A percentile compares a stretch with the other conserved stretches of the same genome.
These are phyloP conservation scores for Talaromyces verruculosus DNA, from an alignment of 2,329 filamentous ascomycete species.

Conservation along the genomic window DNA sequence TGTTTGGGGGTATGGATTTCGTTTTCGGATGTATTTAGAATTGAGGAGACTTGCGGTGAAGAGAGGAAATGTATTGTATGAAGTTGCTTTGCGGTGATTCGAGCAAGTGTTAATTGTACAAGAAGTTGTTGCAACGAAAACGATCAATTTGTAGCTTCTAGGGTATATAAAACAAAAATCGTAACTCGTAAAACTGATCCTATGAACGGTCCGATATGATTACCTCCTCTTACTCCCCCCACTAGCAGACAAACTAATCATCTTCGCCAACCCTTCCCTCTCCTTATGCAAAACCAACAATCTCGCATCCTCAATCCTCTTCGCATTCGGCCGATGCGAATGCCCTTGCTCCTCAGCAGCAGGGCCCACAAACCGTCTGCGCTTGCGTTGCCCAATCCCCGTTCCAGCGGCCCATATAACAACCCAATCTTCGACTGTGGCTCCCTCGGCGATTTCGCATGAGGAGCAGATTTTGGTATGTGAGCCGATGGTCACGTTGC, in stretches of 20 bases:
- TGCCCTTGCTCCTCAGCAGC: conserved; percentile 19
- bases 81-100: not conserved
- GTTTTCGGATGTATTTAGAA: conserved; percentile 14
- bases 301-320: conserved; percentile 62
- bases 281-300: conserved; percentile 66
- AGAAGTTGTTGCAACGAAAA: not conserved
- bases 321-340: conserved; percentile 49
- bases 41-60: not conserved
- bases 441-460: conserved; percentile 58
- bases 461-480: conserved; percentile 70
- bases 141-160: not conserved
- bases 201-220: not conserved
- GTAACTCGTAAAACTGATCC: conserved; percentile 15
- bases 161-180: conserved; percentile 20
- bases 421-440: conserved; percentile 63
- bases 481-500: conserved; percentile 40
- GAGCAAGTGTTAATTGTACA: not conserved
- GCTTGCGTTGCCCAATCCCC: conserved; percentile 36
- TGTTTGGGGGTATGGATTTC: conserved; percentile 4
- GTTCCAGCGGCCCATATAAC: conserved; percentile 66
- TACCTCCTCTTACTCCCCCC: conserved; percentile 15
- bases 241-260: conserved; percentile 51
- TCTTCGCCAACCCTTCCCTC: conserved; percentile 64
- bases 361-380: conserved; percentile 30
- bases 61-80: conserved; percentile 4